Evolutionary conservation across 805 yeast genomes (phyloP), one percentile per base, ranked within the genome.

Genomic region (Candida multigemmis): DNA sequence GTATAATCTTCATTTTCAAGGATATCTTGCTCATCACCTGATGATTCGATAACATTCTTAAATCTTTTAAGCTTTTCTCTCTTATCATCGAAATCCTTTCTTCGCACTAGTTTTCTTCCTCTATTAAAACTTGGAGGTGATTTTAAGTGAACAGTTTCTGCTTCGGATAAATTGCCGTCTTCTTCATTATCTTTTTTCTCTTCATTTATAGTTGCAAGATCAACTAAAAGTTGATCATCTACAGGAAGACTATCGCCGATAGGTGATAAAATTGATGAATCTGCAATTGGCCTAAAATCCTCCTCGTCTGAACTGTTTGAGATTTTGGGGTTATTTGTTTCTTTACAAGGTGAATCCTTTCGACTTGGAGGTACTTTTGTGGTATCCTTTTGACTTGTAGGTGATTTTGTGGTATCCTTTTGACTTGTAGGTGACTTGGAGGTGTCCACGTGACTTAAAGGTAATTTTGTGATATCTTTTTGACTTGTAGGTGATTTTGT

Each of bases 61-160:
- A 40, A 45, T 14, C 30, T 25, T 15, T 32, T 39, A 19, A 45
- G 32, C 19, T 33, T 35, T 22, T 42, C 41, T 17, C 52, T 42
- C 9, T 36, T 42, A 15, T 39, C 38, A 25, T 56, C 63, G 11
- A 33, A 40, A 9, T 44, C 52, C 22, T 38, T 40, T 27, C 46
- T 53, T 14, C 64, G 44, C 3, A 56, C 40, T 17, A 56, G 38
- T 23, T 40, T 36, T 24, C 40, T 27, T 3, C 48, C 48, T 16
- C 38, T 36, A 4, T 44, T 40, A 6, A 61, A 56, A 7, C 55
- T 32, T 1, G 73, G 68, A 2, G 80, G 75, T n/a, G n/a, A n/a
- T n/a, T n/a, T n/a, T n/a, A n/a, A n/a, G n/a, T n/a, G n/a, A 1
- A 46, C 40, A 4, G 58, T 52, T 37, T 52, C 58, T 10, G 55